These are phyloP conservation scores for Fraxinus xanthoxyloides DNA, from an alignment of 305 asterid species.

Conservation along the genomic window DNA sequence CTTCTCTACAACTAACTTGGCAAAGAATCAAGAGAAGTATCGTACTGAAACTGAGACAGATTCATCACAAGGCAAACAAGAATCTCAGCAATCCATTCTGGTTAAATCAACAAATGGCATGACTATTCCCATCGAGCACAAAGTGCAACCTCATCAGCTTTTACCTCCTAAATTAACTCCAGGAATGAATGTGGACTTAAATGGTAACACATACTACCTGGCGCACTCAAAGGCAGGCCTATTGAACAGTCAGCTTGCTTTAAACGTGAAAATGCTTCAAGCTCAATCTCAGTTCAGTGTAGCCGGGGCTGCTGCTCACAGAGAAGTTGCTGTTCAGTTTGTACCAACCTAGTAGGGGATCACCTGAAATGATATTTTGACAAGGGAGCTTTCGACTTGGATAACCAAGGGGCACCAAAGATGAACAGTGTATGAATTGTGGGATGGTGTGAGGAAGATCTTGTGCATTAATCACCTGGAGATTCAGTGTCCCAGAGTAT, in stretches of 20 bases:
- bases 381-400: background rate
- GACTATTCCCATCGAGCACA: background rate
- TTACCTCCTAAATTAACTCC: background rate
- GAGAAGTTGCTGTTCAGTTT: conserved; percentile 40
- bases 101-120: conserved; percentile 16
- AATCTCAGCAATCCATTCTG: conserved; percentile 9
- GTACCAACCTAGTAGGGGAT: conserved; percentile 25
- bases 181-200: conserved; percentile 17
- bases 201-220: conserved; percentile 32
- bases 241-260: conserved; percentile 31
- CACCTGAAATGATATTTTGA: background rate
- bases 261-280: conserved; percentile 44
- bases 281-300: conserved; percentile 46
- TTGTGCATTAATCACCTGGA: background rate
- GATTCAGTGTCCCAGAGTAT: background rate
- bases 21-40: conserved; percentile 34
- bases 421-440: background rate
- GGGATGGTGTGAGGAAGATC: background rate
- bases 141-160: background rate
- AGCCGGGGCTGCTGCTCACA: conserved; percentile 32
- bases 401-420: background rate
- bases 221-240: conserved; percentile 35
- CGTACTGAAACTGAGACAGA: conserved; percentile 28
- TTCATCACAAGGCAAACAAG: conserved; percentile 19
- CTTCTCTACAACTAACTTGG: conserved; percentile 35